phyloP scores from a whole-genome alignment of 495 filamentous ascomycete species.

The Talaromyces nanjingensis region DNA sequence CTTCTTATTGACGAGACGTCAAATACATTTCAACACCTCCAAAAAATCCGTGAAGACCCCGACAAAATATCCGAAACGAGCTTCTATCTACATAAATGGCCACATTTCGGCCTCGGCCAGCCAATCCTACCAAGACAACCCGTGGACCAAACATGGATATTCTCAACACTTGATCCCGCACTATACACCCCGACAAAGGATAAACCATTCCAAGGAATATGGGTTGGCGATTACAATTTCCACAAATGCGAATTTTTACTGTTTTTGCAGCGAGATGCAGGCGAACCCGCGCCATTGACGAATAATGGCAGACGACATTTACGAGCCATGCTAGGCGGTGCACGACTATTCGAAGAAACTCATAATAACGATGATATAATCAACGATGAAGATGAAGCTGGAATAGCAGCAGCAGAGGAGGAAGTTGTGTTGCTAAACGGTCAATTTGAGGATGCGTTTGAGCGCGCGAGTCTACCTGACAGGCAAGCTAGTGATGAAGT shows the following conservation, averaged over 20 bases:
- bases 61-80: constrained; percentile 52
- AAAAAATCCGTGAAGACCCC: constrained; percentile 14
- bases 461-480: neutral
- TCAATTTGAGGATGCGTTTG: neutral
- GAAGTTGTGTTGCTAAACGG: neutral
- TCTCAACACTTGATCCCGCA: constrained; percentile 61
- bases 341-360: constrained; percentile 4
- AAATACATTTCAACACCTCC: constrained; percentile 35
- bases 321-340: neutral
- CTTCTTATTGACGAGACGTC: constrained; percentile 9
- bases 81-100: constrained; percentile 71
- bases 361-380: constrained; percentile 7
- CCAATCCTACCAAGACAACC: constrained; percentile 33
- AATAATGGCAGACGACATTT: neutral
- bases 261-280: constrained; percentile 59
- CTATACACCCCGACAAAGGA: constrained; percentile 70
- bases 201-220: constrained; percentile 82
- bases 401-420: neutral
- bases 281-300: neutral
- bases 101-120: constrained; percentile 40
- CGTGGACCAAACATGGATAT: constrained; percentile 66
- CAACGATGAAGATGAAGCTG: neutral
- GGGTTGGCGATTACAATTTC: constrained; percentile 81
- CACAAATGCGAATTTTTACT: constrained; percentile 88
- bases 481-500: constrained; percentile 6